Evolutionary conservation across 495 filamentous ascomycete species (phyloP), one percentile per base, ranked within the genome.

Genomic region (Jackrogersella minutella): DNA sequence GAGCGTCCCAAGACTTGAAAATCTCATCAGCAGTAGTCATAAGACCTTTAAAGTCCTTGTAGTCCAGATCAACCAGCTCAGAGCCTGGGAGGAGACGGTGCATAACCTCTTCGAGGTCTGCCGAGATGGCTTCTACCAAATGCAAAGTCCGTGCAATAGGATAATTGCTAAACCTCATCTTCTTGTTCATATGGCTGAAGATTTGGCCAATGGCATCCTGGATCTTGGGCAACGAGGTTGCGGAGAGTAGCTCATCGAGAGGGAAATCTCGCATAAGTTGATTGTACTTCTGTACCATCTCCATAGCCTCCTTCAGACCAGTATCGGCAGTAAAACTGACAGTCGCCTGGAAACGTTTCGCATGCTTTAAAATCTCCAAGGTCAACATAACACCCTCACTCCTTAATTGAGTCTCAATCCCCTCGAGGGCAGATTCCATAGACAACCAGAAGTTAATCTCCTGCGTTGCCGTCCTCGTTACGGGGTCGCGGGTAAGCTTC

Each of bases 381-480:
- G 96, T 98, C 68, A 99, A 82, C 72, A 84, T 85, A 19, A 99
- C 94, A 21, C 95, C 95, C 46, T 96, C 92, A 64, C 93, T 91
- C 50, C 88, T 82, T 34, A 97, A 81, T 73, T 98, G 93, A 28
- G 83, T 85, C 74, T 97, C 94, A 61, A 99, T 96, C 10, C 88
- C 88, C 68, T 97, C 93, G 41, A 99, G 76, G 2, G 91, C 90
- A 39, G 87, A 89, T 73, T 99, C 95, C 89, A 98, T 96, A 1
- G 92, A 92, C 37, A 98, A 77, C 95, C 95, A 99, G 70, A 97
- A 99, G 72, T 97, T 97, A 71, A 98, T 96, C 74, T 99, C 95
- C 74, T 97, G 96, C 16, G 90, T 92, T 9, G 95, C 96, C 30
- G 92, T 95, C 5, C 93, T 92, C 43, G 90, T 93, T 28, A 89